Evolutionary conservation across 129 eudicot species (phyloP).

Genomic region (Flaveria brownii): DNA sequence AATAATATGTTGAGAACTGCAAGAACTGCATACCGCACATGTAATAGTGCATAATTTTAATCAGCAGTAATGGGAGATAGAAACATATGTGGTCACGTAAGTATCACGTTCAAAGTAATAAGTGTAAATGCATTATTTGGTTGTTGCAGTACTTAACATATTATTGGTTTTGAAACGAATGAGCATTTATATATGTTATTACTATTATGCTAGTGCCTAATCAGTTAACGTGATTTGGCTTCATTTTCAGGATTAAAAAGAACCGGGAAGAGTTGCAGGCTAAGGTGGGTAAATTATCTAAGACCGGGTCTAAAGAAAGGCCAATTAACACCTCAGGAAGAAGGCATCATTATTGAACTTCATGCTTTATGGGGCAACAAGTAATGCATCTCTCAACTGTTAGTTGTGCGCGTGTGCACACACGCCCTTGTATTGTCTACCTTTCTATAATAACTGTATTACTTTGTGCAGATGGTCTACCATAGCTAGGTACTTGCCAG

Average conservation of each 20-base stretch:
- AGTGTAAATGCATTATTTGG: neutral
- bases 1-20: neutral
- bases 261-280: slow-evolving; percentile 77
- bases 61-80: too few relatives aligned
- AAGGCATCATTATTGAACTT: slow-evolving; percentile 76
- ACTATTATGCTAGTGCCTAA: neutral
- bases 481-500: slow-evolving; percentile 77
- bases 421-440: neutral
- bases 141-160: neutral
- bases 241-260: slow-evolving; percentile 59
- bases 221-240: slow-evolving; percentile 7
- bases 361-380: slow-evolving; percentile 89
- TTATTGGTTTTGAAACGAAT: neutral
- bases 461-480: slow-evolving; percentile 62
- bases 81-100: neutral
- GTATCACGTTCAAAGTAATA: neutral
- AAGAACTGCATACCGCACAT: neutral
- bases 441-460: neutral
- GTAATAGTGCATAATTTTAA: too few relatives aligned
- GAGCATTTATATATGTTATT: too few relatives aligned
- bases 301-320: slow-evolving; percentile 81
- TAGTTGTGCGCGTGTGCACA: neutral
- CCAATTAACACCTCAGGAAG: slow-evolving; percentile 75
- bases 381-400: slow-evolving; percentile 34
- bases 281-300: slow-evolving; percentile 80